These are phyloP conservation scores for Scortechinia acanthostroma DNA, from an alignment of 2,329 filamentous ascomycete species.

Conservation along the genomic window DNA sequence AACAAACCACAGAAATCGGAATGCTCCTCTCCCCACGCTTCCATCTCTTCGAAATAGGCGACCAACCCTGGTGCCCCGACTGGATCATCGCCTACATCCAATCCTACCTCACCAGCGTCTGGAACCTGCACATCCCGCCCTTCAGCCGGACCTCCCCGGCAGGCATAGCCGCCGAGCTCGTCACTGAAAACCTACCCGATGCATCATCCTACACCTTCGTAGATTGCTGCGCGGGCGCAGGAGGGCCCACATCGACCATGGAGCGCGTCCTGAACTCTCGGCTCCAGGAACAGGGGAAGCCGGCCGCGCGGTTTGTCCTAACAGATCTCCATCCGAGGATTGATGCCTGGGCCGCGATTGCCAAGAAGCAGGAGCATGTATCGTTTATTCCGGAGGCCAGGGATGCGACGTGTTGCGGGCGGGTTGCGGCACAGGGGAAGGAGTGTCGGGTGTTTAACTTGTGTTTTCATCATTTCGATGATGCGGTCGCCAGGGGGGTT, in stretches of 20 bases:
- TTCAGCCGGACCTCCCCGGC: background rate
- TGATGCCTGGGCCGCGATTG: background rate
- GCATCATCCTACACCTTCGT: background rate
- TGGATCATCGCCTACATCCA: no score
- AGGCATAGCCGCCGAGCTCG: background rate
- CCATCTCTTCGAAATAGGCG: background rate
- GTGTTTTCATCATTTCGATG: constrained; percentile 1
- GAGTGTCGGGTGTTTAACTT: background rate
- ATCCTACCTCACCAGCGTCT: no score
- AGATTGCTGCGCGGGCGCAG: background rate
- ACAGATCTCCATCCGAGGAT: background rate
- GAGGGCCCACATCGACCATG: background rate
- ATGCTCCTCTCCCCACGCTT: background rate
- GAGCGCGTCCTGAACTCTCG: background rate
- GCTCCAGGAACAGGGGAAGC: background rate
- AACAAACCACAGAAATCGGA: no score
- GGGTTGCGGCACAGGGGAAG: background rate
- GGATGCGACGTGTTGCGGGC: background rate
- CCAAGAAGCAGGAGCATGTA: background rate
- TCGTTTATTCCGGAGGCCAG: background rate
- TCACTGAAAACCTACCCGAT: background rate
- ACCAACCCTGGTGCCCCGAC: background rate
- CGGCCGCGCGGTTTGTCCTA: background rate
- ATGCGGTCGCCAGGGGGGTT: background rate
- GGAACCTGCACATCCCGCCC: no score